Conservation (phyloP, 805 yeast genomes). For the Lipomyces mesembrius region DNA sequence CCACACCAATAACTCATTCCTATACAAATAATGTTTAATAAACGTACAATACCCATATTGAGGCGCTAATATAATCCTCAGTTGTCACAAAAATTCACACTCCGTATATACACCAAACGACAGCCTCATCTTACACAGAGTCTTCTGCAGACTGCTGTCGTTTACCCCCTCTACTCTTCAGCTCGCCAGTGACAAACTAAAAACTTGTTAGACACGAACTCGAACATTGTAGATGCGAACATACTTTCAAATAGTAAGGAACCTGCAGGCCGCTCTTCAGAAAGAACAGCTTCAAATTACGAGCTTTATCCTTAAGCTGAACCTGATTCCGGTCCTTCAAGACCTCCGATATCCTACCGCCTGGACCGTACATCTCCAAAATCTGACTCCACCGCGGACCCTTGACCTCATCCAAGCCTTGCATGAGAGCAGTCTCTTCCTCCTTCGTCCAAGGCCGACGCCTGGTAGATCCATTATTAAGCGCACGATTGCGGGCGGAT, state of each 20-base stretch:
- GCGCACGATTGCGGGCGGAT: slow-evolving; percentile 18
- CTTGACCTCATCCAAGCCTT: slow-evolving; percentile 71
- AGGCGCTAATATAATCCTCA: neutral
- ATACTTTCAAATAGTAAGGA: slow-evolving; percentile 65
- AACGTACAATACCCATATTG: neutral
- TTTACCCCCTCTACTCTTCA: slow-evolving; percentile 22
- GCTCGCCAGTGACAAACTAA: slow-evolving; percentile 83
- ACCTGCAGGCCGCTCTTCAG: slow-evolving; percentile 74
- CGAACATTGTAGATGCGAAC: neutral
- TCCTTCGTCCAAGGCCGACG: slow-evolving; percentile 84
- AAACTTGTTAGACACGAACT: neutral
- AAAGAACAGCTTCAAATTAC: slow-evolving; percentile 91
- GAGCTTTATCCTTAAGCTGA: slow-evolving; percentile 93
- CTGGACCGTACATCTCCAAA: slow-evolving; percentile 88
- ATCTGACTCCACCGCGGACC: slow-evolving; percentile 97
- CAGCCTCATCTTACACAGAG: neutral
- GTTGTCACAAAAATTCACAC: neutral
- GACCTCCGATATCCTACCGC: slow-evolving; percentile 82
- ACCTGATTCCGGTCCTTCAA: slow-evolving; percentile 87
- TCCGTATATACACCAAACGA: neutral
- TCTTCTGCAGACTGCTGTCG: slow-evolving; percentile 14
- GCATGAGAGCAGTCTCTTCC: slow-evolving; percentile 82
- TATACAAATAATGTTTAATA: neutral
- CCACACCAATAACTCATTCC: neutral
- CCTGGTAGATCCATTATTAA: slow-evolving; percentile 38